Base-by-base conservation (phyloP, 2,329 filamentous ascomycete species). In the Sporothrix mexicana region DNA sequence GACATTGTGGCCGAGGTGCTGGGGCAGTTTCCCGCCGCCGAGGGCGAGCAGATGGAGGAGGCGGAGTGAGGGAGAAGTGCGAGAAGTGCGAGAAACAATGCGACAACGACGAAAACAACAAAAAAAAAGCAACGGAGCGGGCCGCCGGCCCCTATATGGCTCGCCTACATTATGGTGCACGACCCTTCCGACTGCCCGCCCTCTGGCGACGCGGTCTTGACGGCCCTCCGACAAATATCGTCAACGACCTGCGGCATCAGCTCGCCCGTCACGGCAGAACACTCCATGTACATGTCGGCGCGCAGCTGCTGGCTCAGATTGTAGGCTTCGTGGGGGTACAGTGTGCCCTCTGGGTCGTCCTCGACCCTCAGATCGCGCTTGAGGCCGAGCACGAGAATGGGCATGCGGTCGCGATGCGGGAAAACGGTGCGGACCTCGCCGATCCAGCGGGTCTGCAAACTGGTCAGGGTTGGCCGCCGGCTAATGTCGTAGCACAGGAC, bases 201-300 rank as follows among this genome's bases (percentile, higher is more conserved):
- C 8, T 78, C 79, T 10, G 79, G 80, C 23, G 83, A 84, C 13
- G 80, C 83, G 41, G 85, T 86, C 76, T 83, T 80, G 70, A 85
- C 81, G 1, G 87, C 88, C 41, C 87, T 88, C 66, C 80, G 83
- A 79, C 87, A 90, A 23, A 91, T 85, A 78, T 91, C 88, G 78
- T 90, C 87, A 77, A 90, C 88, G 5, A 85, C 86, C 76, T 87
- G 81, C 76, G 84, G 82, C 61, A 90, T 78, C 70, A 91, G 82
- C 80, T 90, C 88, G 17, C 88, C 88, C 3, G 87, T 89, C 66
- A 86, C 80, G 7, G 88, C 88, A 1, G 88, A 90, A 80, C 88
- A 91, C 77, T 91, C 89, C 78, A 90, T 85, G 76, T 91, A 91
- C 75, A 86, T 87, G 79, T 91, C 89, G 64, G 85, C 88, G 70